A percentile compares a stretch with the other conserved stretches of the same genome.
Evolutionary conservation across 306 rosid species (phyloP).

Genomic region (Amphicarpaea edgeworthii): DNA sequence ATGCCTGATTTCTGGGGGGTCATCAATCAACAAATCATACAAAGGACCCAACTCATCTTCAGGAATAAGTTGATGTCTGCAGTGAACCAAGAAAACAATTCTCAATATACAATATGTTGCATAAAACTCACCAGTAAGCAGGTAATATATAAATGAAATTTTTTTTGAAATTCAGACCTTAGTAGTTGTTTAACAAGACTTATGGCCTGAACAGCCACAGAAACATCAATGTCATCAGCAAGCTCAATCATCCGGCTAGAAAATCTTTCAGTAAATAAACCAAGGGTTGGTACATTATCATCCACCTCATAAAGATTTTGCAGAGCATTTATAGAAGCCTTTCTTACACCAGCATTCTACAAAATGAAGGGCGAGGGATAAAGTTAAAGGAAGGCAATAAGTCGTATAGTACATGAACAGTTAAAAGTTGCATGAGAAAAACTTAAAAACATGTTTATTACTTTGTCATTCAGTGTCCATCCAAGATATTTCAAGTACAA

Average conservation of each 20-base stretch:
- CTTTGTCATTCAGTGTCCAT: conserved; percentile 97
- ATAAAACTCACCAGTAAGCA: conserved; percentile 35
- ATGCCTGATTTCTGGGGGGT: conserved; percentile 94
- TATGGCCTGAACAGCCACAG: conserved; percentile 94
- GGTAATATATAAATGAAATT: conserved; percentile 22
- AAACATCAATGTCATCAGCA: conserved; percentile 91
- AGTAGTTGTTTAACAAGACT: conserved; percentile 95
- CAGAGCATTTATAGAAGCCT: conserved; percentile 83
- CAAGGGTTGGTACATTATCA: conserved; percentile 89
- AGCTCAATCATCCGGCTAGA: conserved; percentile 95
- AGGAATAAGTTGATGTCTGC: conserved; percentile 94
- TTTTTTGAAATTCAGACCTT: conserved; percentile 64
- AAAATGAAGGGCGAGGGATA: conserved; percentile 37
- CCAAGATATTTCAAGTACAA: conserved; percentile 96
- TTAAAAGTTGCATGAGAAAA: conserved; percentile 26
- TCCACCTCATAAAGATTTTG: conserved; percentile 93
- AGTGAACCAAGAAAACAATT: conserved; percentile 45
- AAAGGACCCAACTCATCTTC: conserved; percentile 96
- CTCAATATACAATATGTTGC: conserved; percentile 38
- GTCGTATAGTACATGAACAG: conserved; percentile 35
- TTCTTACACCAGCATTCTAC: conserved; percentile 92
- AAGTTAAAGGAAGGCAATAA: conserved; percentile 33
- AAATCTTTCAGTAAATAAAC: conserved; percentile 94
- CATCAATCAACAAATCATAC: conserved; percentile 92
- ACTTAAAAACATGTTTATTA: conserved; percentile 50